phyloP scores from a whole-genome alignment of 73 alveolate genomes.

The Uronychia setigera region DNA sequence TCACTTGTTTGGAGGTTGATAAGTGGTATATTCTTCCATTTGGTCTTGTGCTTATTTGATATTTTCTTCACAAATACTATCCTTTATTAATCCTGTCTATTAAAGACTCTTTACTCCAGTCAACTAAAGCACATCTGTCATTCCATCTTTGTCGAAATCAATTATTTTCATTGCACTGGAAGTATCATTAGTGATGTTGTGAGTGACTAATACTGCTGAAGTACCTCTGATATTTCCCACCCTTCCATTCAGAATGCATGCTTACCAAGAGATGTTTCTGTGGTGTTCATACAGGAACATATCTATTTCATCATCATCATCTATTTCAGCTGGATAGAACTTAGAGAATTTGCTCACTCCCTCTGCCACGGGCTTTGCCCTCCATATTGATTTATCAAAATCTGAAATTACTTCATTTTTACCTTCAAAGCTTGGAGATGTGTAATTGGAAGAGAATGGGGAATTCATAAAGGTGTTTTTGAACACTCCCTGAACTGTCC shows the following conservation, averaged over 20 bases:
- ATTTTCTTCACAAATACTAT: background rate
- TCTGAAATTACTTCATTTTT: background rate
- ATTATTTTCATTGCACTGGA: conserved; percentile 5
- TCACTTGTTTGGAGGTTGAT: background rate
- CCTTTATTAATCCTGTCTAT: background rate
- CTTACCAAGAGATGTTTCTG: conserved; percentile 23
- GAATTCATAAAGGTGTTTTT: background rate
- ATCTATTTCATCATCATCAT: conserved; percentile 29
- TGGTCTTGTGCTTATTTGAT: conserved; percentile 9
- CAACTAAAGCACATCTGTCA: conserved; percentile 19
- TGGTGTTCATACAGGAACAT: conserved; percentile 17
- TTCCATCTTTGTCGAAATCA: conserved; percentile 15
- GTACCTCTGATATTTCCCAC: conserved; percentile 18
- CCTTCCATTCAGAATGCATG: no score
- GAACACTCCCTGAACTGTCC: no score
- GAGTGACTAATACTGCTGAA: conserved; percentile 6
- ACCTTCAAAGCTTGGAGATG: background rate
- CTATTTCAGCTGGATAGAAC: conserved; percentile 25
- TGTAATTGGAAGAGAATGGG: background rate
- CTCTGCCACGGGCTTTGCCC: conserved; percentile 17
- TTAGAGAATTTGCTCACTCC: conserved; percentile 28
- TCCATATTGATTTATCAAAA: conserved; percentile 18
- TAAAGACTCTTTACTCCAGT: background rate
- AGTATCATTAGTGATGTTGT: conserved; percentile 7
- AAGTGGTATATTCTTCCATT: conserved; percentile 4